These are phyloP conservation scores for Lentinula novae-zelandiae DNA, from an alignment of 1,284 basidiomycete species.

Conservation along the genomic window DNA sequence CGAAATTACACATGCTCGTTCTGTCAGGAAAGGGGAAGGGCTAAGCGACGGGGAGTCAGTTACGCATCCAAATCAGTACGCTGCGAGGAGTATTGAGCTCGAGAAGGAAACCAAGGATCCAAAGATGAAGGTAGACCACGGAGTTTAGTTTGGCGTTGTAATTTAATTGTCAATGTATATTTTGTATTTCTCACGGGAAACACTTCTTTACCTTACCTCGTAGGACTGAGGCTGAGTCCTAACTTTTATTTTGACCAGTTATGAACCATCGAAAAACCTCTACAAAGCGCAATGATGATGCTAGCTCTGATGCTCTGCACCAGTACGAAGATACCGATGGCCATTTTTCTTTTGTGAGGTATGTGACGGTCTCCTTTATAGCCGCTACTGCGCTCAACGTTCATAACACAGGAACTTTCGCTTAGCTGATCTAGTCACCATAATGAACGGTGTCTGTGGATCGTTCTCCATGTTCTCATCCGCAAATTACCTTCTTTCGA, in stretches of 20 bases:
- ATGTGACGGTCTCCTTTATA: constrained; percentile 17
- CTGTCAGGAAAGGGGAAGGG: constrained; percentile 87
- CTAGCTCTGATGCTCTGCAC: constrained; percentile 57
- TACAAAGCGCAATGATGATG: constrained; percentile 22
- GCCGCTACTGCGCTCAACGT: constrained; percentile 7
- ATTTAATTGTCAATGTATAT: neutral
- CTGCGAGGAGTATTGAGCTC: constrained; percentile 65
- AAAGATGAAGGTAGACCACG: constrained; percentile 15
- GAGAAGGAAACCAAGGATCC: constrained; percentile 36
- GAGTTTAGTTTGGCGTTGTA: neutral
- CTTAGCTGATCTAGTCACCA: constrained; percentile 97
- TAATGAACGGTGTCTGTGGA: constrained; percentile 99
- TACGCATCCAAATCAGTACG: constrained; percentile 91
- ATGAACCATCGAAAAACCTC: constrained; percentile 39
- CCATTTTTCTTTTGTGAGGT: constrained; percentile 96
- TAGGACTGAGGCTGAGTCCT: too few species aligned
- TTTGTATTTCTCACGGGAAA: neutral
- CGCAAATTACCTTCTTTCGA: constrained; percentile 81
- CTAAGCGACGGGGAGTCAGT: constrained; percentile 87
- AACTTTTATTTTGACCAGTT: neutral
- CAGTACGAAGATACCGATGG: constrained; percentile 88
- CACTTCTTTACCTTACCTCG: neutral
- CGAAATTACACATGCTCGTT: constrained; percentile 82
- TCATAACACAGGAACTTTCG: constrained; percentile 82
- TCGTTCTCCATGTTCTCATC: constrained; percentile 94